Percentiles rank a stretch among this genome's conserved stretches.
phyloP scores from a whole-genome alignment of 805 yeast genomes.

The Candida chilensis region DNA sequence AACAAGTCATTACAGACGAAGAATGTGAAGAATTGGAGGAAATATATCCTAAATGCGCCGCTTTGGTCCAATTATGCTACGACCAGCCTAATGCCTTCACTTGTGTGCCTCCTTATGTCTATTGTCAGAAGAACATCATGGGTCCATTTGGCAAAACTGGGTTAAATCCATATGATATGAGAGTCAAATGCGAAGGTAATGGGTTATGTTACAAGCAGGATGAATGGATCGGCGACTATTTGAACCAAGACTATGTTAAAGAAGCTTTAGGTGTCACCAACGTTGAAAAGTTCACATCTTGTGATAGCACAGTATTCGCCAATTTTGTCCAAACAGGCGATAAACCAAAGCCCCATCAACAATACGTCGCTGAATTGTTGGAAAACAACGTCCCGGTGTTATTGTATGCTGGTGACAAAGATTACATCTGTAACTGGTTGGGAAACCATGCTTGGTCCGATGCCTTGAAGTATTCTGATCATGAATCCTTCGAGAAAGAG shows the following conservation, averaged over 20 bases:
- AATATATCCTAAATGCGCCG: constrained; percentile 23
- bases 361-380: constrained; percentile 22
- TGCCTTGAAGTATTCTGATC: constrained; percentile 1
- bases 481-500: not conserved
- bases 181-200: constrained; percentile 21
- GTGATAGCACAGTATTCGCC: constrained; percentile 22
- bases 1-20: constrained; percentile 20
- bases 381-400: constrained; percentile 7
- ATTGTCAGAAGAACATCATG: constrained; percentile 16
- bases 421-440: constrained; percentile 9
- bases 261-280: constrained; percentile 24
- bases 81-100: constrained; percentile 18
- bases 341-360: constrained; percentile 28
- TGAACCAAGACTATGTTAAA: constrained; percentile 26
- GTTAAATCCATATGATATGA: constrained; percentile 29
- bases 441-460: constrained; percentile 6
- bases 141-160: constrained; percentile 25
- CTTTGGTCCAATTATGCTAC: constrained; percentile 20
- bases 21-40: constrained; percentile 23
- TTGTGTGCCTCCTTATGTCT: constrained; percentile 25
- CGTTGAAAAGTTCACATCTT: constrained; percentile 21
- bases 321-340: constrained; percentile 29
- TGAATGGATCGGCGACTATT: constrained; percentile 24
- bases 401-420: constrained; percentile 9
- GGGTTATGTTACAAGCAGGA: constrained; percentile 20